Base-by-base conservation (phyloP, 768 basidiomycete species). In the Chlorophyllum brunneum region DNA sequence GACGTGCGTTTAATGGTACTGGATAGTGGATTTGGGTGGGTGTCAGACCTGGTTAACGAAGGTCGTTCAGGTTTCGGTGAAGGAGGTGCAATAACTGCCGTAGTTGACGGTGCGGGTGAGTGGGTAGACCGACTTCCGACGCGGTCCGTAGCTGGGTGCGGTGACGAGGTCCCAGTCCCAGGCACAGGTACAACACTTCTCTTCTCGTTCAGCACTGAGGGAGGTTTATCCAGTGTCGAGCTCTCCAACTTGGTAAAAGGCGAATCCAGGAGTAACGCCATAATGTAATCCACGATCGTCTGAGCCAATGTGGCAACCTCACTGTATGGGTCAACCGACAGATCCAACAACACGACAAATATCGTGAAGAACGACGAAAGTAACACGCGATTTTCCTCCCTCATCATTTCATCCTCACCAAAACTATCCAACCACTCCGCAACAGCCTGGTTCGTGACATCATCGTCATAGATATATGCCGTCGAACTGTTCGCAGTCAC, bases 281-380 rank as follows among this genome's bases (percentile, higher is more conserved):
- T 85, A 59, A 97, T 80, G 63, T 95, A 97, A 68, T 99, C 97
- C 26, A 92, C 79, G 23, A 95, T 83, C 0, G 91, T 94, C 61
- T 89, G 88, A 0, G 95, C 95, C 62, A 91, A 83, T 6, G 88
- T 83, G 0, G 93, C 88, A 11, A 98, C 94, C 65, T 98, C 94
- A 41, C 86, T 82, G 61, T 95, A 92, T 0, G 95, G 90, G 61
- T 98, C 97, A 8, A 87, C 86, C 0, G 94, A 92, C 8, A 98
- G 78, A 65, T 98, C 95, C 54, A 97, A 72, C 13, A 99, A 77
- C 4, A 86, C 80, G 13, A 86, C 85, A 61, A 91, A 94, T 57
- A 98, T 90, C 20, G 93, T 92, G 75, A 92, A 93, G 74, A 95
- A 93, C 2, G 88, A 91, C n/a, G 91, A 90, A 24, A 98, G 73